Conservation (phyloP, 805 yeast species). For the Candida sanyiensis region DNA sequence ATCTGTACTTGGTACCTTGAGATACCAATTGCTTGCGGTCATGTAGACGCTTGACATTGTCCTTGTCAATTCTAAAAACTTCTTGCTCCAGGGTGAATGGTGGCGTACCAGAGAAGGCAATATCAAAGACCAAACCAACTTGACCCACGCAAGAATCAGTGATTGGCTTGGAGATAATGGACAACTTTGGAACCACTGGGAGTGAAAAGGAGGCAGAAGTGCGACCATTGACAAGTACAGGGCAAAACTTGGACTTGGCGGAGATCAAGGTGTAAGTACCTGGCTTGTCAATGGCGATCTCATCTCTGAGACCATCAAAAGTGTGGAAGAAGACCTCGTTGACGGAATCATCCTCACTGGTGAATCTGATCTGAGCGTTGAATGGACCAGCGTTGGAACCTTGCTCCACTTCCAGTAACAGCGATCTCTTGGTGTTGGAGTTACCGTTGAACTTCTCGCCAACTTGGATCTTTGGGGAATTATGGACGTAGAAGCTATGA, state of each 20-base stretch:
- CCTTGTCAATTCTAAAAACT: slow-evolving; percentile 47
- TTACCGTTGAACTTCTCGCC: slow-evolving; percentile 33
- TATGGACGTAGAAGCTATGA: slow-evolving; percentile 46
- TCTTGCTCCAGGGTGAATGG: slow-evolving; percentile 69
- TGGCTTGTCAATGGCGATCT: slow-evolving; percentile 42
- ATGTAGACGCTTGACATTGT: slow-evolving; percentile 25
- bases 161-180: slow-evolving; percentile 44
- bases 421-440: slow-evolving; percentile 34
- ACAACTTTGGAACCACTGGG: slow-evolving; percentile 48
- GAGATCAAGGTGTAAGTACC: slow-evolving; percentile 59
- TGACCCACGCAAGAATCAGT: slow-evolving; percentile 90
- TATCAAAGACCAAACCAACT: slow-evolving; percentile 72
- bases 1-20: slow-evolving; percentile 43
- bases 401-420: slow-evolving; percentile 29
- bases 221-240: slow-evolving; percentile 56
- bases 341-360: slow-evolving; percentile 25
- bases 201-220: slow-evolving; percentile 48
- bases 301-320: slow-evolving; percentile 27
- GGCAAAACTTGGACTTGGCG: slow-evolving; percentile 58
- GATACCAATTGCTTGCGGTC: slow-evolving; percentile 34
- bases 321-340: slow-evolving; percentile 18
- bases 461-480: slow-evolving; percentile 47
- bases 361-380: slow-evolving; percentile 29
- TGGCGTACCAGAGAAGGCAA: slow-evolving; percentile 67
- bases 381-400: slow-evolving; percentile 29